A percentile compares a stretch with the other conserved stretches of the same genome.
phyloP scores from a whole-genome alignment of 345 rosid genomes.

The Hypericum androsaemum region DNA sequence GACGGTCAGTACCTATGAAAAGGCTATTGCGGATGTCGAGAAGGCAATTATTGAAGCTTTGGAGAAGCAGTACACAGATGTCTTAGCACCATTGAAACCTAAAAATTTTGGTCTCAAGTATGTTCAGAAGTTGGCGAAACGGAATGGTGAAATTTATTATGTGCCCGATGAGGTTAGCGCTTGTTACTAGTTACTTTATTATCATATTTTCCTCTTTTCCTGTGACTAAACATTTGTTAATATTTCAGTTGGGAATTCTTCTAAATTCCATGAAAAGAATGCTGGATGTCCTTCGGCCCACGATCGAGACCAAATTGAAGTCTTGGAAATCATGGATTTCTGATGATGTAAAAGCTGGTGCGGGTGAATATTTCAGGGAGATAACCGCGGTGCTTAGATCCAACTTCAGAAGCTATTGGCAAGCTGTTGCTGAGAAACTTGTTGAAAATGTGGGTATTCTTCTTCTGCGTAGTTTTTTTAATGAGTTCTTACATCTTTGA shows the following conservation, averaged over 20 bases:
- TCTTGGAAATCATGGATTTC: conserved; percentile 13
- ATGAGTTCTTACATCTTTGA: too few species aligned
- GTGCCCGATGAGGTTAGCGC: conserved; percentile 19
- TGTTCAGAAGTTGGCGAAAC: conserved; percentile 17
- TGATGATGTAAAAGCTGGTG: conserved; percentile 11
- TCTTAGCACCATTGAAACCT: conserved; percentile 17
- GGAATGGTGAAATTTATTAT: conserved; percentile 16
- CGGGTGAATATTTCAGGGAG: conserved; percentile 20
- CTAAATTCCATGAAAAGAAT: conserved; percentile 21
- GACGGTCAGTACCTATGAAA: not conserved
- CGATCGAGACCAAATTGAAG: conserved; percentile 14
- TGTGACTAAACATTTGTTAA: too few species aligned
- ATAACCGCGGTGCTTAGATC: conserved; percentile 21
- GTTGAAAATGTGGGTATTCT: conserved; percentile 6
- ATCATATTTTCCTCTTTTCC: not conserved
- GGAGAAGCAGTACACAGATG: conserved; percentile 19
- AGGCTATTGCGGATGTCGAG: conserved; percentile 23
- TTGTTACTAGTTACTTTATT: not conserved
- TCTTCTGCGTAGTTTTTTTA: too few species aligned
- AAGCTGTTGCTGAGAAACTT: conserved; percentile 19
- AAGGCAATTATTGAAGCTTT: conserved; percentile 22
- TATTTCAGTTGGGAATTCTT: conserved; percentile 18
- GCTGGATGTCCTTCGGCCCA: conserved; percentile 19
- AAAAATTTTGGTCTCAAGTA: conserved; percentile 23
- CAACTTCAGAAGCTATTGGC: conserved; percentile 21